Base-by-base conservation (phyloP, 2,329 filamentous ascomycete species). In the Chaetomium sp. region DNA sequence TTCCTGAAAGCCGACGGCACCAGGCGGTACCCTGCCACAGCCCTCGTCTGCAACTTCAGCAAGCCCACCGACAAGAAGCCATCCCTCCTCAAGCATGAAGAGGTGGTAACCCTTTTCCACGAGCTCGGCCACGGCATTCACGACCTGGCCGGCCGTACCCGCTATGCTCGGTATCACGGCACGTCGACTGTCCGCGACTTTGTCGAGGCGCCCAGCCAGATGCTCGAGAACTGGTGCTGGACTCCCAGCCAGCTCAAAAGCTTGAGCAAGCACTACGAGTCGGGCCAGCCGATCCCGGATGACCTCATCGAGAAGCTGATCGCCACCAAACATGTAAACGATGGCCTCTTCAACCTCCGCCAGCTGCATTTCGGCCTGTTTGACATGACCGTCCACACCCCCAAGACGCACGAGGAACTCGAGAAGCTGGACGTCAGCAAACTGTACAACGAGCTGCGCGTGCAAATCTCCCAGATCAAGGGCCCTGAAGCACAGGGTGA, bases 1-100 rank as follows among this genome's bases (percentile, higher is more conserved):
- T 92, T 85, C 77, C 78, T 87, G 63, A 80, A 83, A 64, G 80
- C 85, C 60, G 86, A 92, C 66, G 90, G 90, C 67, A 88, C 85
- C 42, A 84, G 90, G 62, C 83, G 87, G 63, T 93, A 93, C 75
- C 90, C 91, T 6, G 89, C 89, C 1, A 94, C 91, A 0, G 90
- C 91, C 1, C 81, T 94, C 12, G 90, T 94, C 12, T 94, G 91
- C 83, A 94, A 94, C 79, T 94, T 94, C 76, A 90, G 87, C 74
- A 93, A 93, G 78, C 89, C 91, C 2, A 90, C 89, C 1, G 80
- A 86, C 10, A 90, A 85, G 74, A 93, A 92, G 76, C 91, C 91
- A 4, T 90, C 87, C 25, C 82, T 94, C 3, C 83, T 95, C 50
- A 93, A 93, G 82, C 91, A 94, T 73, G 88, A 91, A 62, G 90